A percentile compares a stretch with the other conserved stretches of the same genome.
Conservation (phyloP, 768 basidiomycete species). For the Amyloporia xantha region DNA sequence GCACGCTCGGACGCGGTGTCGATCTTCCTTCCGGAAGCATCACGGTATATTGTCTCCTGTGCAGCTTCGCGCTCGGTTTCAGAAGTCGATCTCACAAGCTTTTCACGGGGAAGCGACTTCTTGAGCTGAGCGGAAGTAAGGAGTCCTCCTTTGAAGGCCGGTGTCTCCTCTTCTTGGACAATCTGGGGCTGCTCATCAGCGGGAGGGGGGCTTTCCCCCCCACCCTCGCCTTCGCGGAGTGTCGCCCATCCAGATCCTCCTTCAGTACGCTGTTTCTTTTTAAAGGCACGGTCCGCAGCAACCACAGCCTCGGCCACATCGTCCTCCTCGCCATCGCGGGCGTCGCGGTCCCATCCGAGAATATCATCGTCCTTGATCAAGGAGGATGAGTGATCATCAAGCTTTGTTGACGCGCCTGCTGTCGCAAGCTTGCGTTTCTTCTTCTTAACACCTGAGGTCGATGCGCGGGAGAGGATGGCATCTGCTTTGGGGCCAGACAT, state of each 20-base stretch:
- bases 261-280: constrained; percentile 52
- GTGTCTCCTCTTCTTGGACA: constrained; percentile 36
- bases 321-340: constrained; percentile 50
- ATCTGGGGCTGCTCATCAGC: constrained; percentile 66
- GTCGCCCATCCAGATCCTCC: constrained; percentile 63
- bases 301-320: constrained; percentile 59
- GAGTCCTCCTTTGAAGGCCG: constrained; percentile 65
- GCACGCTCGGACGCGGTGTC: constrained; percentile 82
- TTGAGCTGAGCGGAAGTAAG: constrained; percentile 70
- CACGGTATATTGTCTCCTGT: constrained; percentile 93
- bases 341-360: constrained; percentile 46
- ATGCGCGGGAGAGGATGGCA: constrained; percentile 73
- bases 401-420: constrained; percentile 22
- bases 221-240: constrained; percentile 43
- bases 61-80: constrained; percentile 50
- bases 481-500: constrained; percentile 97
- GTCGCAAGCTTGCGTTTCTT: constrained; percentile 62
- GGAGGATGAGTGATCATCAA: constrained; percentile 25
- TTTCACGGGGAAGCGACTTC: constrained; percentile 44
- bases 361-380: constrained; percentile 59
- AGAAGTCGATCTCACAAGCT: constrained; percentile 24
- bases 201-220: constrained; percentile 42
- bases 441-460: constrained; percentile 51
- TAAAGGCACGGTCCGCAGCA: constrained; percentile 71
- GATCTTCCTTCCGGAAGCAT: constrained; percentile 80